Base-by-base conservation (phyloP, 2,329 filamentous ascomycete genomes). In the Ophiostoma sp. region DNA sequence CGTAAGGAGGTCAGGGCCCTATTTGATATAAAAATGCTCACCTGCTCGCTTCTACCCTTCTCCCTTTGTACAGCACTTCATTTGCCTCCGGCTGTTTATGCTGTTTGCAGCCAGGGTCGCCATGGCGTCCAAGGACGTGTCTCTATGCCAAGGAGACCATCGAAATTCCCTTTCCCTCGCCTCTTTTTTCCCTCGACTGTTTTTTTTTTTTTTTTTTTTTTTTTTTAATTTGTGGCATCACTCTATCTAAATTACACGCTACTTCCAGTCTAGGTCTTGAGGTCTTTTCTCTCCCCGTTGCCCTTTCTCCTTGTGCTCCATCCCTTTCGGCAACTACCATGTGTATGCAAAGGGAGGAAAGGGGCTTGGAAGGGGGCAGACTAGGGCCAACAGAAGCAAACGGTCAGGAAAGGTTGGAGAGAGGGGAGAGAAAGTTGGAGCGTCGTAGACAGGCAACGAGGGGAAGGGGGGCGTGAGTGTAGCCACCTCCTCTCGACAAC, bases 301-400 rank as follows among this genome's bases (percentile, higher is more conserved):
- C 39, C 28, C 3, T 36, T 36, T 36, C 33, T 36, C 33, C 33
- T 36, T 36, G 33, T 8, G 8, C 33, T 36, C 33, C 33, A 25
- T 68, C 7, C 63, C 25, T 68, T 45, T 68, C 64, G 42, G 64
- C 64, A 48, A 68, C 42, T 33, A 50, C 64, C 57, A 36, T 61
- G n/a, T n/a, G n/a, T n/a, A n/a, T n/a, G 28, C 57, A 28, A 61
- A 9, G 50, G 25, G n/a, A 55, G 12, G n/a, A 22, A 12, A 55
- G 28, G 22, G 50, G 50, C 19, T 45, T 45, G 19, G 19, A 17
- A 31, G 22, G 22, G 5, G 55, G 15, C 28, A 19, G 15, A 63
- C 6, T 39, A 9, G 57, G 17, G 2, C 17, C 57, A 39, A 36
- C 12, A 39, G 17, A 8, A 2, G 15, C 31, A 36, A 31, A 52